phyloP scores from a whole-genome alignment of 441 rosid genomes.

The Biscutella laevigata region DNA sequence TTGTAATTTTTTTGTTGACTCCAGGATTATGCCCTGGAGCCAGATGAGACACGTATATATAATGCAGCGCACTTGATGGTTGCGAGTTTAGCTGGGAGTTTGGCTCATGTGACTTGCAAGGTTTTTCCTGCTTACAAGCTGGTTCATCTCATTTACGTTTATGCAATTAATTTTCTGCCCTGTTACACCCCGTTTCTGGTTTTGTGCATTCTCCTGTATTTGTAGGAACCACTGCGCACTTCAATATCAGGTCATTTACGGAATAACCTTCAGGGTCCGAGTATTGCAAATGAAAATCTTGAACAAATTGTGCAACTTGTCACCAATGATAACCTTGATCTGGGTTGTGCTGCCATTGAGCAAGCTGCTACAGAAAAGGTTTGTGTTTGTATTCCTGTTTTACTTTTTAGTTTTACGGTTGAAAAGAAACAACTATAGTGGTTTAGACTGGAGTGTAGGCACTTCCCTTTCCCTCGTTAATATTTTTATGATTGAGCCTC shows the following conservation, averaged over 20 bases:
- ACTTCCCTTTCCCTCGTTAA: not conserved
- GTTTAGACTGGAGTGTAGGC: constrained; percentile 1
- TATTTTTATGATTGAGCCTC: not conserved
- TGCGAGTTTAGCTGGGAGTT: constrained; percentile 95
- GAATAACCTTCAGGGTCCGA: constrained; percentile 67
- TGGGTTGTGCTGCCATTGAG: constrained; percentile 96
- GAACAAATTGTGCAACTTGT: constrained; percentile 95
- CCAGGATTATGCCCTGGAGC: constrained; percentile 90
- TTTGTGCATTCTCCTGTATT: constrained; percentile 17
- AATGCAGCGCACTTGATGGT: constrained; percentile 98
- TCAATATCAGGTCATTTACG: constrained; percentile 85
- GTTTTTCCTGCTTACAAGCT: constrained; percentile 30
- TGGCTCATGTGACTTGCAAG: constrained; percentile 99
- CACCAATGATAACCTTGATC: constrained; percentile 97
- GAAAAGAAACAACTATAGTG: not conserved
- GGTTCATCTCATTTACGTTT: not conserved
- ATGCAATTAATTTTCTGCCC: not conserved
- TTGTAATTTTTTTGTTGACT: not conserved
- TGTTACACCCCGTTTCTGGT: constrained; percentile 4
- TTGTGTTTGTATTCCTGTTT: not conserved
- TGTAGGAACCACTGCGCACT: constrained; percentile 85
- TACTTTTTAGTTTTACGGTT: not conserved
- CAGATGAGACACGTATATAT: constrained; percentile 84
- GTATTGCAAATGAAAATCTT: constrained; percentile 50
- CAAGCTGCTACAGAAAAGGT: constrained; percentile 99